Evolutionary conservation across 2,329 filamentous ascomycete genomes (phyloP), one percentile per base, ranked within the genome.

Genomic region (Paecilomyces dactylethromorphus): DNA sequence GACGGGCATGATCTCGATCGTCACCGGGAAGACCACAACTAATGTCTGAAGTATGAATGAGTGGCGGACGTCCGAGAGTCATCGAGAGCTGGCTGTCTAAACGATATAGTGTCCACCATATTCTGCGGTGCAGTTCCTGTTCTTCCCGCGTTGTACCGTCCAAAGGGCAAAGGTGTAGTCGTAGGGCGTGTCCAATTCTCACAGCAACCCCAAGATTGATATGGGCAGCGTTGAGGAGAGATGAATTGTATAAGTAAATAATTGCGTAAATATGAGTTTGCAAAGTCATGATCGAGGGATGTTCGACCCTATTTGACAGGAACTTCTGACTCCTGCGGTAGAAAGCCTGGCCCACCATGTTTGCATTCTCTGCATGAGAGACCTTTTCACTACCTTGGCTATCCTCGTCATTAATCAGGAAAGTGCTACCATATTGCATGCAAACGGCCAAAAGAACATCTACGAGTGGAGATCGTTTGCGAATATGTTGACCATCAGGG

Each of bases 391-490:
- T 29, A 8, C 58, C 49, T 35, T 61, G 54, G n/a, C 52, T 26
- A 11, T 45, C 22, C 22, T 53, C 29, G 13, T 54, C 58, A 58
- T n/a, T 62, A 55, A 26, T 68, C 7, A 56, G 51, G 32, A 64
- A 63, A 5, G 68, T 62, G 21, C 74, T 67, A 22, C 75, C 75
- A 53, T 78, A 76, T 65, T 83, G 81, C 71, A 83, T 78, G 60
- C 78, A 80, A 15, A 83, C 59, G 0, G 81, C 81, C 24, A 83
- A 64, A 29, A 83, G 66, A 22, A 82, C 81, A 60, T 83, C 81
- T 1, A 81, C 78, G 0, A 83, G 69, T 2, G 81, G 71, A 6
- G 81, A 83, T 1, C 74, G 71, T 55, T 73, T 74, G 4, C 81
- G 72, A 26, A 13, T 39, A 5, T 39, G 12, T 3, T 57, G 52